Evolutionary conservation across 2,329 filamentous ascomycete species (phyloP), one percentile per base, ranked within the genome.

Genomic region (Pseudogymnoascus sp.): DNA sequence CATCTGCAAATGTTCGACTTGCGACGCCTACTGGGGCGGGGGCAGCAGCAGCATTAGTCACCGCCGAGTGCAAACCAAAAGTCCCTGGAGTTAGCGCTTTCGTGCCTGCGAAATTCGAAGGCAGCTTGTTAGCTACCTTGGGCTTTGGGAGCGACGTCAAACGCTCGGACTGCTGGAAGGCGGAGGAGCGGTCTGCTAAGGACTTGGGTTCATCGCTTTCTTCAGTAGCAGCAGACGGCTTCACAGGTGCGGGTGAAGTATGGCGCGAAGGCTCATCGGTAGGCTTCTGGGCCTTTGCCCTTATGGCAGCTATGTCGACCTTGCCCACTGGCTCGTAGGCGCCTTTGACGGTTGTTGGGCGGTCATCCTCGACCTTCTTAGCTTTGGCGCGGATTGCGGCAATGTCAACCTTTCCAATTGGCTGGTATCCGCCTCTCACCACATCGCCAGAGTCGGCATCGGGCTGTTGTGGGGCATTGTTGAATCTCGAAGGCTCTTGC

Each of bases 391-490:
- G 86, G 69, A 99, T 89, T 39, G 92, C 93, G 23, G 89, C 90
- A 77, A 99, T 98, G 73, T 99, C 93, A n/a, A 99, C 90, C 79
- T 97, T 98, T 64, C 95, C 95, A 70, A 99, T 80, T 19, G 95
- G 95, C 75, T 97, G 92, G 76, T 99, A 99, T 14, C 84, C 89
- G 51, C 95, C 95, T 72, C 79, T 90, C 62, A 98, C 86, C 19
- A 97, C 84, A 73, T 92, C 89, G 71, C 23, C 65, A 16, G 62
- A 69, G 23, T 77, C 75, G 3, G 64, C 69, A 36, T 77, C 75
- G 60, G 84, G 80, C 57, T 83, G 77, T 39, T 74, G 72, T 62
- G 75, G 74, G 43, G 78, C 71, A 31, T 81, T 75, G 63, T 82
- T 79, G 72, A 84, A 85, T 68, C 84, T 78, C n/a, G 88, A 85